Evolutionary conservation across 2,329 filamentous ascomycete species (phyloP).

Genomic region (Nigrospora sphaerica): DNA sequence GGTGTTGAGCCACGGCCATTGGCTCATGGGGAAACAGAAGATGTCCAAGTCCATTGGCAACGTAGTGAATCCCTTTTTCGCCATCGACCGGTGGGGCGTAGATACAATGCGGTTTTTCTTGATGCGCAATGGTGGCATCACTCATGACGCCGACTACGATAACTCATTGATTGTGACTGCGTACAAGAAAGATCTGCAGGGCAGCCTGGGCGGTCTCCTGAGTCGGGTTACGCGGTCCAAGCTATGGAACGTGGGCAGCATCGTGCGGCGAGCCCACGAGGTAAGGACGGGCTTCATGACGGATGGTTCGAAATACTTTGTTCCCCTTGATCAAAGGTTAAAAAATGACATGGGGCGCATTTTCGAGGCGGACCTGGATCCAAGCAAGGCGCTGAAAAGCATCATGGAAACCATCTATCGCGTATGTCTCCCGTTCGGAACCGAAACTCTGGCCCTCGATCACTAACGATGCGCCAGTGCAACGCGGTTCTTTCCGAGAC

Average conservation of each 20-base stretch:
- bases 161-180: conserved; percentile 67
- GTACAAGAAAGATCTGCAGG: conserved; percentile 75
- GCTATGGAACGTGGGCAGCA: conserved; percentile 59
- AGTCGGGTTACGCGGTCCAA: conserved; percentile 63
- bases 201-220: conserved; percentile 73
- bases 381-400: conserved; percentile 56
- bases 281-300: background rate
- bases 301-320: no score
- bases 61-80: conserved; percentile 90
- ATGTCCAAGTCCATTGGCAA: conserved; percentile 97
- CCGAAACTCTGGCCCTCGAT: background rate
- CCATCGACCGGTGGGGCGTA: conserved; percentile 79
- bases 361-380: conserved; percentile 45
- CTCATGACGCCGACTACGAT: conserved; percentile 75
- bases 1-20: conserved; percentile 86
- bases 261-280: conserved; percentile 34
- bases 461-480: conserved; percentile 35
- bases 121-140: conserved; percentile 69
- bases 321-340: no score
- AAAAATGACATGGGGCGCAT: no score
- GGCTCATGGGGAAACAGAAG: conserved; percentile 85
- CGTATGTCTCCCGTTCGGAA: conserved; percentile 30
- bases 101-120: conserved; percentile 90
- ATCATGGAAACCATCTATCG: conserved; percentile 57
- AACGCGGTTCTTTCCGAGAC: conserved; percentile 60